Percentiles rank a stretch among this genome's conserved stretches.
Conservation (phyloP, 208 protist genomes). For the Leishmania gerbilli region DNA sequence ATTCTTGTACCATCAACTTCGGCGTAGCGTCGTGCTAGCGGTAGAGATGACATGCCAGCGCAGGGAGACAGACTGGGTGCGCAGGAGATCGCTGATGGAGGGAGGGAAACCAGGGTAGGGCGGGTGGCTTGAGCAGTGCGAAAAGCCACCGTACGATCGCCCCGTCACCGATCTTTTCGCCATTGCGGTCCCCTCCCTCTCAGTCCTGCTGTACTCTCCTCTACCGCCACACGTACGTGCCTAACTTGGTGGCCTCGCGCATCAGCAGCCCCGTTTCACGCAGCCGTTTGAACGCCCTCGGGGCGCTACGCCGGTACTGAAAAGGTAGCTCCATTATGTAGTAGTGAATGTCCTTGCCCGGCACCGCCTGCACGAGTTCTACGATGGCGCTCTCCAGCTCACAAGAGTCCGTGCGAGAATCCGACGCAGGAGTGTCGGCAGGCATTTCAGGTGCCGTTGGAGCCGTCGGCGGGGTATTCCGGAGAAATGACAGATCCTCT, state of each 20-base stretch:
- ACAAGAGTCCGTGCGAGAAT: slow-evolving; percentile 9
- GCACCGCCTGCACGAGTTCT: slow-evolving; percentile 45
- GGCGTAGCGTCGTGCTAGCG: background rate
- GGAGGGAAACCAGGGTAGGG: background rate
- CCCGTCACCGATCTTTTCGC: background rate
- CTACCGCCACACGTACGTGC: slow-evolving; percentile 80
- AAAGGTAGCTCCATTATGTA: slow-evolving; percentile 66
- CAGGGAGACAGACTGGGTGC: background rate
- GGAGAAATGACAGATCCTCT: slow-evolving; percentile 76
- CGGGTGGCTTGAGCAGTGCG: background rate
- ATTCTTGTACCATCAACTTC: background rate
- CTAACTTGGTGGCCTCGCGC: slow-evolving; percentile 50
- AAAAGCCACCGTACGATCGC: background rate
- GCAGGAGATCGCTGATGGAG: background rate
- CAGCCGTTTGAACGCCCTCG: slow-evolving; percentile 70
- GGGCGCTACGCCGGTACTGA: slow-evolving; percentile 41
- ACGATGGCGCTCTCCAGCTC: slow-evolving; percentile 55
- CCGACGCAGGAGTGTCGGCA: background rate
- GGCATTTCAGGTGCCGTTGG: slow-evolving; percentile 14
- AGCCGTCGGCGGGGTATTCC: slow-evolving; percentile 1
- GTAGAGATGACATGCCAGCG: background rate
- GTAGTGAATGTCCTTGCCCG: slow-evolving; percentile 70
- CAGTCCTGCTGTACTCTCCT: background rate
- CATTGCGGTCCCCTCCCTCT: background rate
- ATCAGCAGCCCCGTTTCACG: slow-evolving; percentile 62